Evolutionary conservation across 2,329 filamentous ascomycete species (phyloP).

Genomic region (Exutisphaerella laricina): DNA sequence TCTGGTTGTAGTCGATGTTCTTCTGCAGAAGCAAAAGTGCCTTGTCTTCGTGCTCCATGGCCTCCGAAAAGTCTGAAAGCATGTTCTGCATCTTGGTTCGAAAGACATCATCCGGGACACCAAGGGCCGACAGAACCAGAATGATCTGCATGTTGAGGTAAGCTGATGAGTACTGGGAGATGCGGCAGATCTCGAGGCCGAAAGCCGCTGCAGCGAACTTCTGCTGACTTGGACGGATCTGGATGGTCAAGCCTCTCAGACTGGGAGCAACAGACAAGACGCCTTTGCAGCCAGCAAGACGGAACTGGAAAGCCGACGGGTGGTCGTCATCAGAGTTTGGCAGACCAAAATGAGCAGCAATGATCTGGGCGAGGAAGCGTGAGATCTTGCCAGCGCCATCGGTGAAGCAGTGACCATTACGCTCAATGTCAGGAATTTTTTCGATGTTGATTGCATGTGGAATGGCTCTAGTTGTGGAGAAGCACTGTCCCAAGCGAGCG

Average conservation of each 20-base stretch:
- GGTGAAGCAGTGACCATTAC: conserved; percentile 68
- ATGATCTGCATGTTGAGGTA: conserved; percentile 89
- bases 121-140: conserved; percentile 71
- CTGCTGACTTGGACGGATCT: conserved; percentile 76
- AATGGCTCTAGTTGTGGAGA: conserved; percentile 82
- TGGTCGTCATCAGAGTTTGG: conserved; percentile 44
- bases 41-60: conserved; percentile 59
- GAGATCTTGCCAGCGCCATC: conserved; percentile 97
- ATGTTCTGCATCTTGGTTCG: conserved; percentile 61
- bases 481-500: conserved; percentile 86
- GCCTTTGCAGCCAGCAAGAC: conserved; percentile 87
- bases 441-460: conserved; percentile 54
- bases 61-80: conserved; percentile 60
- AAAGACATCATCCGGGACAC: conserved; percentile 64
- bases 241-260: conserved; percentile 60
- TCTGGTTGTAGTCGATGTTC: conserved; percentile 80
- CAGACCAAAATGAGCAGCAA: conserved; percentile 64
- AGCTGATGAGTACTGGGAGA: conserved; percentile 68
- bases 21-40: conserved; percentile 65
- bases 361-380: conserved; percentile 64
- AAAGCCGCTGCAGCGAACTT: conserved; percentile 73
- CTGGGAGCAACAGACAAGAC: conserved; percentile 68
- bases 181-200: conserved; percentile 77
- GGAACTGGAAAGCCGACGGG: conserved; percentile 86
- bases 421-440: conserved; percentile 63